Conservation (phyloP, 2,329 filamentous ascomycete species). For the Colletotrichum sp. region DNA sequence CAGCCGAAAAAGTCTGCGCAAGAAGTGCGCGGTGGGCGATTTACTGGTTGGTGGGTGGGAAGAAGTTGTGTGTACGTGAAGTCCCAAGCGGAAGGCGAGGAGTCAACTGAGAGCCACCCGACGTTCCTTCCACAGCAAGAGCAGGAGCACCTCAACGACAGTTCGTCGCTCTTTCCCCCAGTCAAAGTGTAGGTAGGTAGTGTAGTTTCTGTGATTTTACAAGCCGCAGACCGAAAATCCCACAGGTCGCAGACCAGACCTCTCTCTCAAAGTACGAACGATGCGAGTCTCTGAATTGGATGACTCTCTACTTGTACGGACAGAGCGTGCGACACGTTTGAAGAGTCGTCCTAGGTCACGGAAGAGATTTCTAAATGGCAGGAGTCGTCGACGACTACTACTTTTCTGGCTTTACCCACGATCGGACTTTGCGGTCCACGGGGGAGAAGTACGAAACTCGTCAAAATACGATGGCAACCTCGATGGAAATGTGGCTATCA, state of each 20-base stretch:
- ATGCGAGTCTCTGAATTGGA: conserved; percentile 6
- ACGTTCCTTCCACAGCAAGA: neutral
- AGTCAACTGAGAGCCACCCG: neutral
- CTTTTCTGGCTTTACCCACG: conserved; percentile 19
- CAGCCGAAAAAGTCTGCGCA: neutral
- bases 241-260: conserved; percentile 1
- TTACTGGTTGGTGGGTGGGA: conserved; percentile 7
- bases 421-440: conserved; percentile 6
- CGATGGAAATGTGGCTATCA: neutral
- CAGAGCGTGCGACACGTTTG: conserved; percentile 17
- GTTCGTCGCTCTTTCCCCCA: conserved; percentile 7
- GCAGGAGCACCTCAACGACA: neutral
- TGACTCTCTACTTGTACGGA: conserved; percentile 21
- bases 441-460: conserved; percentile 4
- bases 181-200: neutral
- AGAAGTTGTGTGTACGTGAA: conserved; percentile 1
- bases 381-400: conserved; percentile 18
- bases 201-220: conserved; percentile 15
- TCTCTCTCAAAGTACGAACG: conserved; percentile 16
- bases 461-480: conserved; percentile 15
- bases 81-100: neutral
- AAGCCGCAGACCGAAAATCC: conserved; percentile 9
- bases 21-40: neutral
- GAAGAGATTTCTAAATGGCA: conserved; percentile 20
- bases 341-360: conserved; percentile 19